Evolutionary conservation across 1,284 basidiomycete genomes (phyloP), one percentile per base, ranked within the genome.

Genomic region (Stygiomarasmius scandens): DNA sequence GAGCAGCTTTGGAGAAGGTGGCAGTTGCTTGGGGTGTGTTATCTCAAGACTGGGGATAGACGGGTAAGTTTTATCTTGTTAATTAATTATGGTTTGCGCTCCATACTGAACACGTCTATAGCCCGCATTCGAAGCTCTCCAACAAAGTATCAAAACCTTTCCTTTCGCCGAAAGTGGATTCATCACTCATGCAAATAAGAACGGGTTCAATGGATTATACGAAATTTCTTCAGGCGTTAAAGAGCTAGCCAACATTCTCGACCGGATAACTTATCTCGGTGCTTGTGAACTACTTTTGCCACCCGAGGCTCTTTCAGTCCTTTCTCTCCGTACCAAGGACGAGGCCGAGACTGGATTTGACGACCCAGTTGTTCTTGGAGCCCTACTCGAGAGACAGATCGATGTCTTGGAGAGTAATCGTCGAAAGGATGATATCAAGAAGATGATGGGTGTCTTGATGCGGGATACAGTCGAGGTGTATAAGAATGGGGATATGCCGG

Each of bases 1-100:
- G 81, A 86, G 23, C 85, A 88, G 62, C 60, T 92, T 27, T 84
- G 81, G 62, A 79, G 85, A 41, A 76, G 92, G 41, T 93, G 85
- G 79, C 92, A 95, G 70, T 72, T 94, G n/a, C 74, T 95, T 22
- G 91, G 83, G 0, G 83, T 87, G 2, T 93, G 90, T 67, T 85
- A 84, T 66, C 78, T 80, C 41, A 93, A 90, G 69, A 85, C 84
- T 44, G 86, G 85, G 0, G 87, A 94, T 65, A 77, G 87, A 19
- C 83, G 82, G 80, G 87, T 87, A 47, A 14, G 75, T 65, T 29
- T 23, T 41, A n/a, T n/a, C 23, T 19, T 41, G n/a, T 16, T 16
- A 41, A 4, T 41, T 16, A 5, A 9, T 19, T 19, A 9, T 16
- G 5, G 38, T 41, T 12, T 5, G 29, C 29, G 29, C 29, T 32